Evolutionary conservation across 805 yeast genomes (phyloP).

Genomic region (Vanderwaltozyma tropicalis): DNA sequence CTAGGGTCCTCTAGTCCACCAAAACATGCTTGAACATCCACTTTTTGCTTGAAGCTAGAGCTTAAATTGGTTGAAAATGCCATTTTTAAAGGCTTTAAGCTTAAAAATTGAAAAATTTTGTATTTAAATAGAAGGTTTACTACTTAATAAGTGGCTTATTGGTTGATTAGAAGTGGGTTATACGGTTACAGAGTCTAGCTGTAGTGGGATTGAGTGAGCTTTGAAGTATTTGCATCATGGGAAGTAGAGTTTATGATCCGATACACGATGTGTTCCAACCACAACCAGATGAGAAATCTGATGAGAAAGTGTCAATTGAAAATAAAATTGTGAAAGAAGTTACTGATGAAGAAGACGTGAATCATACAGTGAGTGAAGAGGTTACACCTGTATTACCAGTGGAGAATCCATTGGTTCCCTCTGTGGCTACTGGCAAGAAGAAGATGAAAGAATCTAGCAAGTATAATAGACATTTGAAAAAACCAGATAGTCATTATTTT

Average conservation of each 20-base stretch:
- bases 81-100: too few species aligned
- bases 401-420: constrained; percentile 3
- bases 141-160: too few species aligned
- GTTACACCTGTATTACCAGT: constrained; percentile 17
- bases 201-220: background rate
- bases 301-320: background rate
- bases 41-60: too few species aligned
- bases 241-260: constrained; percentile 28
- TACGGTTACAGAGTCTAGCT: background rate
- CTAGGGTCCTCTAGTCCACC: too few species aligned
- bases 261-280: constrained; percentile 28
- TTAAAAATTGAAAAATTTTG: too few species aligned
- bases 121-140: too few species aligned
- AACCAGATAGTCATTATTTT: constrained; percentile 84
- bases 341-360: constrained; percentile 6
- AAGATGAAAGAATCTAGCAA: constrained; percentile 18
- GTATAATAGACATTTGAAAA: constrained; percentile 53
- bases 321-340: background rate
- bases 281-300: constrained; percentile 1
- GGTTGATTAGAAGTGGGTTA: too few species aligned
- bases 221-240: constrained; percentile 11
- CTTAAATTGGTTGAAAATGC: too few species aligned
- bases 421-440: constrained; percentile 7
- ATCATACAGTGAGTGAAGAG: constrained; percentile 7
- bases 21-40: too few species aligned